Evolutionary conservation across 164 flowering plant genomes (phyloP).

Genomic region (Tetracentron sinense): DNA sequence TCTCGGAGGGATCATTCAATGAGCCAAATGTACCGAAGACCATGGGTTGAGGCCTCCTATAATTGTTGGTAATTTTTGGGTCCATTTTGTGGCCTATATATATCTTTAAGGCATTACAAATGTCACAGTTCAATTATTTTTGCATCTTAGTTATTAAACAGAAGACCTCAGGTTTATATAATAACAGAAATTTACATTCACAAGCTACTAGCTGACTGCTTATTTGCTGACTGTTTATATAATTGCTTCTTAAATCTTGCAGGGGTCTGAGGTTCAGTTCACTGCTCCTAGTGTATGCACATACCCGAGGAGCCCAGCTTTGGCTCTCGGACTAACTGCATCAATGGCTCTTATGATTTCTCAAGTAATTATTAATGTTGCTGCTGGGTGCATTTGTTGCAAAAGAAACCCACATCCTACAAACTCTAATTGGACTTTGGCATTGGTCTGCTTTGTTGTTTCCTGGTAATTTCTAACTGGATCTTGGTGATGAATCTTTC

Average conservation of each 20-base stretch:
- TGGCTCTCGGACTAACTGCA: conserved; percentile 72
- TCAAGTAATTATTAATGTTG: conserved; percentile 54
- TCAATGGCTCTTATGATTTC: conserved; percentile 64
- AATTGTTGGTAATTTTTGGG: no score
- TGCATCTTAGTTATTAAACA: no score
- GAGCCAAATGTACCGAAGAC: no score
- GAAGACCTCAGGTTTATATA: no score
- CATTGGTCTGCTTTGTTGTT: conserved; percentile 60
- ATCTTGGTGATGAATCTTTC: neutral
- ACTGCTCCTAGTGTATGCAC: conserved; percentile 34
- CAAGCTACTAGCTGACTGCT: no score
- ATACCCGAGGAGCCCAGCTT: conserved; percentile 82
- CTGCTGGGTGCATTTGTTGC: conserved; percentile 86
- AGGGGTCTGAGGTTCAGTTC: conserved; percentile 57
- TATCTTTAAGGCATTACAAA: no score
- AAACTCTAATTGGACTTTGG: conserved; percentile 54
- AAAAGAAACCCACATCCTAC: conserved; percentile 46
- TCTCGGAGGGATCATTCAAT: no score
- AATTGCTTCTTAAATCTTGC: conserved; percentile 19
- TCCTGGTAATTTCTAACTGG: conserved; percentile 61
- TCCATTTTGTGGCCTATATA: no score
- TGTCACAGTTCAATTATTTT: no score
- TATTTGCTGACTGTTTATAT: no score
- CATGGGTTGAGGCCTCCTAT: no score
- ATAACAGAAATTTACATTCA: no score